A percentile compares a stretch with the other conserved stretches of the same genome.
phyloP scores from a whole-genome alignment of 768 basidiomycete species.

The Russula brevipes region DNA sequence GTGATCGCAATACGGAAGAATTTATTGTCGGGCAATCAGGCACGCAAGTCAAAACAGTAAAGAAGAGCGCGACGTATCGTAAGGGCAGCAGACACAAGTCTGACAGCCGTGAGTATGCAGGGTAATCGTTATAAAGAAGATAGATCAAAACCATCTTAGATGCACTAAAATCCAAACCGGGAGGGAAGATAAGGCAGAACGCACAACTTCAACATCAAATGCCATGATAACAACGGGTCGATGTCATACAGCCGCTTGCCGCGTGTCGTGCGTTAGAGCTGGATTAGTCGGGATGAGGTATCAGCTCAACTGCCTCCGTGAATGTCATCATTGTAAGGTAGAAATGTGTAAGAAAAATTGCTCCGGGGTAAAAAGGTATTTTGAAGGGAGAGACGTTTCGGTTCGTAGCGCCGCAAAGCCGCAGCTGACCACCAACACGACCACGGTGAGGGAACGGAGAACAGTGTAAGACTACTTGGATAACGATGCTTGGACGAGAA shows the following conservation, averaged over 20 bases:
- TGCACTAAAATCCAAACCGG: constrained; percentile 11
- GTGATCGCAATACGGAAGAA: constrained; percentile 9
- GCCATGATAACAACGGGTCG: background rate
- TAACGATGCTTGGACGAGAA: constrained; percentile 11
- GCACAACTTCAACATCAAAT: background rate
- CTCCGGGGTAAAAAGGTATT: constrained; percentile 3
- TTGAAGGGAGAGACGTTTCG: background rate
- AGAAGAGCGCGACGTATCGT: constrained; percentile 14
- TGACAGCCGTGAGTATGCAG: constrained; percentile 15
- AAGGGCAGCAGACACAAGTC: constrained; percentile 5
- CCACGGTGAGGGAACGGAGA: background rate
- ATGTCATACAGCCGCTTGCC: background rate
- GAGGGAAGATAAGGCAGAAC: background rate
- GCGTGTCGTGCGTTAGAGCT: background rate
- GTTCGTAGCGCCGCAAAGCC: background rate
- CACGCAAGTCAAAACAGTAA: background rate
- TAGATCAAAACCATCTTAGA: constrained; percentile 15
- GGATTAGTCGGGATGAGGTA: constrained; percentile 21
- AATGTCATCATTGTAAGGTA: constrained; percentile 1
- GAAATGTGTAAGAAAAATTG: constrained; percentile 7
- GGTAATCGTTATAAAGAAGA: constrained; percentile 12
- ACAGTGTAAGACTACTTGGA: constrained; percentile 2
- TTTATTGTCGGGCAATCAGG: background rate
- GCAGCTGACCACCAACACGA: background rate
- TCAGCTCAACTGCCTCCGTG: constrained; percentile 11